Evolutionary conservation across 345 rosid genomes (phyloP), one percentile per base, ranked within the genome.

Genomic region (Aurinia saxatilis): DNA sequence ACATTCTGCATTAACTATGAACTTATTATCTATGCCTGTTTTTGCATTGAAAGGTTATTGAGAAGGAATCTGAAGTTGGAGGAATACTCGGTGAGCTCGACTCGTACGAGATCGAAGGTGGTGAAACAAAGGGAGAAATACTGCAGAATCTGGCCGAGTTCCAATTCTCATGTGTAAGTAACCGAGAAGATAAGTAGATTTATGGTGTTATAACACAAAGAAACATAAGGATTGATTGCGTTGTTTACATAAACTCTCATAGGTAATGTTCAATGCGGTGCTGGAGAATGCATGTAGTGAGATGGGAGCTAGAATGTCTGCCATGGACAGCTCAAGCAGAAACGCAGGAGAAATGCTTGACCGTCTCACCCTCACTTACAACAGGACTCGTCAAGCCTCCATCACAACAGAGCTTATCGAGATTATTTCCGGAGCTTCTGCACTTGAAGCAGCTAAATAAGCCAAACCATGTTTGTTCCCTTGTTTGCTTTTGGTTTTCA

Each of bases 281-380:
- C 45, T 92, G 78, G 98, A 92, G 85, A 92, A 90, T 63, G 88
- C 84, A 2, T 80, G 88, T 78, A 87, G 90, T 79, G 90, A 87
- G 77, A 81, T 78, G 78, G 95, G 90, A 66, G 85, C 90, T 7
- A 84, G 90, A 68, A 87, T 87, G 95, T 84, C 90, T 59, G 95
- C 98, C 18, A 92, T 92, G 98, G 98, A 92, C 69, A 89, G 93
- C 77, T 92, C 98, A 36, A 92, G 98, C 83, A 84, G 95, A 75
- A 92, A 92, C 78, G 98, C 98, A 49, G 98, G 98, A 4, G 98
- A 92, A 1, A 81, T 92, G 98, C 98, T 92, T 72, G 95, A 86
- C 62, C 90, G 95, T 33, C 85, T 92, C 62, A 92, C 90, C 65
- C 90, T 86, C 49, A 82, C 84, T 2, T 87, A 87, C 77, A 87